phyloP scores from a whole-genome alignment of 2,329 filamentous ascomycete species.

The Sporothrix brasiliensis region DNA sequence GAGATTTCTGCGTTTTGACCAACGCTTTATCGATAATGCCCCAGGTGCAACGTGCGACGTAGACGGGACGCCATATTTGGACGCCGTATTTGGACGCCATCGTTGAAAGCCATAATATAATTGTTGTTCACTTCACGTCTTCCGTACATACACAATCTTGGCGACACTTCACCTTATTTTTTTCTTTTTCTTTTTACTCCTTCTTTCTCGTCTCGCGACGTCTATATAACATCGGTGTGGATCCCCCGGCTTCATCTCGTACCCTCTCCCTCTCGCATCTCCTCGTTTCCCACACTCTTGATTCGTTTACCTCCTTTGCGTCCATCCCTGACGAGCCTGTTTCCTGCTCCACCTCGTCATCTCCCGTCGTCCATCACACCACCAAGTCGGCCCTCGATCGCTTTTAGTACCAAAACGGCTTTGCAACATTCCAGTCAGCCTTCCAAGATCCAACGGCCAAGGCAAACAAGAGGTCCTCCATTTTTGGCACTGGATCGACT shows the following conservation, averaged over 20 bases:
- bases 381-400: background rate
- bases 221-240: constrained; percentile 13
- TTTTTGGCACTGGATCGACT: background rate
- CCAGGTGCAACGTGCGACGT: background rate
- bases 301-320: background rate
- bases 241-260: constrained; percentile 3
- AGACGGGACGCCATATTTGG: too few relatives aligned
- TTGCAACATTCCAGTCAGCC: background rate
- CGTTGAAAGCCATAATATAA: background rate
- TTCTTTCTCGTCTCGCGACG: background rate
- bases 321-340: background rate
- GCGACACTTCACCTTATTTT: background rate
- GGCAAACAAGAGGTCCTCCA: background rate
- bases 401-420: background rate
- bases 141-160: constrained; percentile 5
- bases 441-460: constrained; percentile 4
- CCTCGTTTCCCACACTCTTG: background rate
- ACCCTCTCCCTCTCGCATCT: too few relatives aligned
- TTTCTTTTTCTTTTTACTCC: background rate
- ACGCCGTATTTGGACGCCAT: background rate
- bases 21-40: constrained; percentile 23
- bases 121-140: background rate
- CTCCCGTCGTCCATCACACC: background rate
- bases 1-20: background rate
- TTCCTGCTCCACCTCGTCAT: background rate